These are phyloP conservation scores for Murraya paniculata DNA, from an alignment of 345 rosid species.

Conservation along the genomic window DNA sequence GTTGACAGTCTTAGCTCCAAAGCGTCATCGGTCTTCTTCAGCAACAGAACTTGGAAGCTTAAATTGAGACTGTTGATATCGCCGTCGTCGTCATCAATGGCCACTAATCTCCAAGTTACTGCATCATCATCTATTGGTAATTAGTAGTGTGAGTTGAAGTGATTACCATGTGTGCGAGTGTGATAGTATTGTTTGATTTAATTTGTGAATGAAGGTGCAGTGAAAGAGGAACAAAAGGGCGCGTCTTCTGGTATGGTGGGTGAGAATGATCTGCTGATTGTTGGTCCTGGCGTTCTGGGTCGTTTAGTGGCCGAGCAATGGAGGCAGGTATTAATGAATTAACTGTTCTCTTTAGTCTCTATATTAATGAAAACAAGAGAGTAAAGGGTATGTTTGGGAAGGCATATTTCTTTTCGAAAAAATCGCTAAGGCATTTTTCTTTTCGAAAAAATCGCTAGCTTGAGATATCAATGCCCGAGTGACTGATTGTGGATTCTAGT, in stretches of 20 bases:
- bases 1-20: constrained; percentile 12
- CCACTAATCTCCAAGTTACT: constrained; percentile 40
- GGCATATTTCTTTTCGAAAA: no score
- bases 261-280: constrained; percentile 69
- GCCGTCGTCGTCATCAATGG: constrained; percentile 20
- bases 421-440: no score
- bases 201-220: constrained; percentile 36
- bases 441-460: no score
- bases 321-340: constrained; percentile 54
- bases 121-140: constrained; percentile 55
- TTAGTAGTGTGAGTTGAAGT: neutral
- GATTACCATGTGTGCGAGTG: constrained; percentile 1
- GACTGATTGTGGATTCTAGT: no score
- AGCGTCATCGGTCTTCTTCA: constrained; percentile 14
- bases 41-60: constrained; percentile 6
- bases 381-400: no score
- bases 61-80: constrained; percentile 9
- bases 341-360: no score
- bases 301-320: constrained; percentile 89
- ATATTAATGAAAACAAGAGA: neutral
- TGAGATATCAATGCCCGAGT: no score
- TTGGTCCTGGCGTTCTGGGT: constrained; percentile 97
- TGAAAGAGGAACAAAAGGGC: constrained; percentile 44
- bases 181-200: neutral
- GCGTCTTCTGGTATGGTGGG: constrained; percentile 51